phyloP scores from a whole-genome alignment of 805 yeast species.

The Groenewaldozyma tartarivorans region DNA sequence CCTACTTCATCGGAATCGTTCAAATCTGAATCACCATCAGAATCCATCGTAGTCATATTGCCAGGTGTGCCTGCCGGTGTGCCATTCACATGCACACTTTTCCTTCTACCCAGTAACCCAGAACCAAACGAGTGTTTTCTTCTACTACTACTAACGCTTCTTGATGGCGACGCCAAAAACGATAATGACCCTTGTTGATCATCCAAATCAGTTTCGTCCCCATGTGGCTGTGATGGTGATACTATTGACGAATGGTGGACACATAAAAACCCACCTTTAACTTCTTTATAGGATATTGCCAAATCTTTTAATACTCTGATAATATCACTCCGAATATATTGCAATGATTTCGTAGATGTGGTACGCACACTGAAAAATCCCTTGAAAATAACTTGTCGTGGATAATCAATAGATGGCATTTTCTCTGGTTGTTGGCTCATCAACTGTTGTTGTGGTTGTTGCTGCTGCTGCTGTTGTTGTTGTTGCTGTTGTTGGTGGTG shows the following conservation, averaged over 20 bases:
- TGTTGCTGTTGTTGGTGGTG: neutral
- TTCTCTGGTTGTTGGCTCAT: neutral
- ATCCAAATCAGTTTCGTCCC: neutral
- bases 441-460: constrained; percentile 17
- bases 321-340: constrained; percentile 77
- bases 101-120: constrained; percentile 17
- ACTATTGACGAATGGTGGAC: constrained; percentile 39
- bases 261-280: constrained; percentile 89
- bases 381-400: constrained; percentile 80
- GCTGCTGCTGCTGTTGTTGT: neutral
- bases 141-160: constrained; percentile 24
- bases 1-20: constrained; percentile 12
- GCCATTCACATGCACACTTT: constrained; percentile 1
- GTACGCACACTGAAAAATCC: constrained; percentile 94
- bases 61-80: constrained; percentile 2
- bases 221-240: neutral
- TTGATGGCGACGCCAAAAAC: constrained; percentile 16
- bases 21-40: constrained; percentile 24
- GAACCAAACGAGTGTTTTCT: constrained; percentile 23
- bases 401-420: constrained; percentile 92
- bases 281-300: constrained; percentile 78
- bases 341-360: constrained; percentile 85
- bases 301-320: constrained; percentile 65
- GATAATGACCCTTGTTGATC: constrained; percentile 10
- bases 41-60: constrained; percentile 14